These are phyloP conservation scores for Ricinus communis DNA, from an alignment of 345 rosid species.

Conservation along the genomic window DNA sequence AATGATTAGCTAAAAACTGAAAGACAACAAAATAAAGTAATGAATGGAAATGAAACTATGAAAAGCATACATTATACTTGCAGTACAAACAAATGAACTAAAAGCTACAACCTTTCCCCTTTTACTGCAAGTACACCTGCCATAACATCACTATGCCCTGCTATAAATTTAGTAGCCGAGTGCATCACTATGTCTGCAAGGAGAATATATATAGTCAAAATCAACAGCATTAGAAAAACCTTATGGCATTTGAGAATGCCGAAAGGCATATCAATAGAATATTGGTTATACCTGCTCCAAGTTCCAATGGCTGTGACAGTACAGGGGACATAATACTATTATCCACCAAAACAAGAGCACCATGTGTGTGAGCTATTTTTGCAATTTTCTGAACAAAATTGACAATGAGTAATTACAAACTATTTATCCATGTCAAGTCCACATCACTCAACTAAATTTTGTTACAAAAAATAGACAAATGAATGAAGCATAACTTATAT, in stretches of 20 bases:
- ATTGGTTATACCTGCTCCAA: constrained; percentile 76
- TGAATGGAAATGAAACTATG: not conserved
- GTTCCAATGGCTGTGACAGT: constrained; percentile 77
- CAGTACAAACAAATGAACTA: not conserved
- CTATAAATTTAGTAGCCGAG: constrained; percentile 89
- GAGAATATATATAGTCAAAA: constrained; percentile 17
- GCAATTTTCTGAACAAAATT: constrained; percentile 60
- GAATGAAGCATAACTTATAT: too few relatives aligned
- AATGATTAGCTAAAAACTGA: not conserved
- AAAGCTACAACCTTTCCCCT: constrained; percentile 66
- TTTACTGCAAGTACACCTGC: constrained; percentile 95
- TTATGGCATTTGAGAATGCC: not conserved
- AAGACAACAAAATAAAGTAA: not conserved
- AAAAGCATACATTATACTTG: not conserved
- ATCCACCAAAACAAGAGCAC: constrained; percentile 85
- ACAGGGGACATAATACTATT: constrained; percentile 96
- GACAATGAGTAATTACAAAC: not conserved
- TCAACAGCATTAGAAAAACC: constrained; percentile 3
- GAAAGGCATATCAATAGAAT: not conserved
- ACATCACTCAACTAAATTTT: not conserved
- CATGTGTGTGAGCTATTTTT: constrained; percentile 74
- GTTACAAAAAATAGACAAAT: not conserved
- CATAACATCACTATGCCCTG: constrained; percentile 96
- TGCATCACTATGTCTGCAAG: constrained; percentile 92
- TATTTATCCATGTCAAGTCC: not conserved